These are phyloP conservation scores for Colletotrichum spinosum DNA, from an alignment of 2,329 filamentous ascomycete species.

Conservation along the genomic window DNA sequence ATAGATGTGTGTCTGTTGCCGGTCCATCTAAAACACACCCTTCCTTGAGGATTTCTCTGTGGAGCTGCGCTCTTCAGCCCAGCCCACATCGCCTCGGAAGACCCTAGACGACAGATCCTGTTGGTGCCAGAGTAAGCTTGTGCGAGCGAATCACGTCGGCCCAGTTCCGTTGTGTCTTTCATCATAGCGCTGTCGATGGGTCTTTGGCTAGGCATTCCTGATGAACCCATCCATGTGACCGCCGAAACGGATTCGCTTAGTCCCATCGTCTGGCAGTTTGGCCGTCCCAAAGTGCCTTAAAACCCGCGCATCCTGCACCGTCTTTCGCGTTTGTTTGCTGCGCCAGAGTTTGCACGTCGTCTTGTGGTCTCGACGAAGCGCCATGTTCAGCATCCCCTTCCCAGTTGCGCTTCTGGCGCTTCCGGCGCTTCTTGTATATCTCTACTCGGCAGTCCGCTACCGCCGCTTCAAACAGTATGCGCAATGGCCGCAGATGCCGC, in stretches of 20 bases:
- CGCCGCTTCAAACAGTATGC: constrained; percentile 33
- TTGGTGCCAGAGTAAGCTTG: too few relatives aligned
- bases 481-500: constrained; percentile 28
- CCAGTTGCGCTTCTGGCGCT: constrained; percentile 22
- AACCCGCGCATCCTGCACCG: not conserved
- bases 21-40: too few relatives aligned
- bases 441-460: constrained; percentile 24
- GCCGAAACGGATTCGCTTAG: constrained; percentile 16
- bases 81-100: too few relatives aligned
- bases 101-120: too few relatives aligned
- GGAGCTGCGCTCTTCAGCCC: too few relatives aligned
- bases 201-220: not conserved
- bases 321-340: too few relatives aligned
- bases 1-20: too few relatives aligned
- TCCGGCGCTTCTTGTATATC: constrained; percentile 16
- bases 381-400: constrained; percentile 14
- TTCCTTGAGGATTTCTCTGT: too few relatives aligned
- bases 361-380: too few relatives aligned
- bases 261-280: not conserved
- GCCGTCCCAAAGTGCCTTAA: not conserved
- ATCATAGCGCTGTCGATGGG: constrained; percentile 6
- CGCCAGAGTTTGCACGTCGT: too few relatives aligned
- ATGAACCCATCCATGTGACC: constrained; percentile 5
- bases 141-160: not conserved
- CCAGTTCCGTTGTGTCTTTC: not conserved